These are phyloP conservation scores for Dichomitus squalens DNA, from an alignment of 1,284 basidiomycete species.

Conservation along the genomic window DNA sequence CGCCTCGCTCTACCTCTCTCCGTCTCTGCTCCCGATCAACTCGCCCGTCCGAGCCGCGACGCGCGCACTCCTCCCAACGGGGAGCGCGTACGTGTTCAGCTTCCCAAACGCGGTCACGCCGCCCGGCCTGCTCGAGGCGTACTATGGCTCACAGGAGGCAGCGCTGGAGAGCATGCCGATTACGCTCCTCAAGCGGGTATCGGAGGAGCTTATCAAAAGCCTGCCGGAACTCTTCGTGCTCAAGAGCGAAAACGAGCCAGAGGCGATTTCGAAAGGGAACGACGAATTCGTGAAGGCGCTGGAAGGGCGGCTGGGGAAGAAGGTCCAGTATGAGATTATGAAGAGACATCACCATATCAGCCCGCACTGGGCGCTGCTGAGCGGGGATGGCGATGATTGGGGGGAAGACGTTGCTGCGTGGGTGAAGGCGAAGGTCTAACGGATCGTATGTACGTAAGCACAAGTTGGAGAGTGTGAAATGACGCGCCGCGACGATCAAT, in stretches of 20 bases:
- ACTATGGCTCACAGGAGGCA: slow-evolving; percentile 49
- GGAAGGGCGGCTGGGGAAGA: slow-evolving; percentile 31
- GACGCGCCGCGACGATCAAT: too few species aligned
- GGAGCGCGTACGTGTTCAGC: slow-evolving; percentile 45
- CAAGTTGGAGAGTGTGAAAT: too few species aligned
- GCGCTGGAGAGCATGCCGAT: slow-evolving; percentile 44
- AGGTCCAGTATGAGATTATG: slow-evolving; percentile 40
- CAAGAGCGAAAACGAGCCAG: slow-evolving; percentile 54
- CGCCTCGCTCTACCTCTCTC: slow-evolving; percentile 46
- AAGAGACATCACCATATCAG: slow-evolving; percentile 67
- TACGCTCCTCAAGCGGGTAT: slow-evolving; percentile 39
- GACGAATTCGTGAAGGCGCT: slow-evolving; percentile 40
- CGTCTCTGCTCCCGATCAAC: slow-evolving; percentile 39
- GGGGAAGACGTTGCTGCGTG: slow-evolving; percentile 52
- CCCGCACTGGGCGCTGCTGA: slow-evolving; percentile 47
- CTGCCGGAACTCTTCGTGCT: slow-evolving; percentile 52
- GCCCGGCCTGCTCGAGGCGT: slow-evolving; percentile 35
- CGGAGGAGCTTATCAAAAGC: slow-evolving; percentile 34
- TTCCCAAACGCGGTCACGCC: slow-evolving; percentile 26
- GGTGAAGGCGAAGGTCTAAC: slow-evolving; percentile 23
- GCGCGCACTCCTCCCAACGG: slow-evolving; percentile 47
- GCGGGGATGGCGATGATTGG: slow-evolving; percentile 65
- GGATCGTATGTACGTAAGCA: too few species aligned
- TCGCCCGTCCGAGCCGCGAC: slow-evolving; percentile 38
- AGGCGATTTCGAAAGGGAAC: slow-evolving; percentile 39